Conservation (phyloP, 768 basidiomycete species). For the Tricholoma flavovirens region DNA sequence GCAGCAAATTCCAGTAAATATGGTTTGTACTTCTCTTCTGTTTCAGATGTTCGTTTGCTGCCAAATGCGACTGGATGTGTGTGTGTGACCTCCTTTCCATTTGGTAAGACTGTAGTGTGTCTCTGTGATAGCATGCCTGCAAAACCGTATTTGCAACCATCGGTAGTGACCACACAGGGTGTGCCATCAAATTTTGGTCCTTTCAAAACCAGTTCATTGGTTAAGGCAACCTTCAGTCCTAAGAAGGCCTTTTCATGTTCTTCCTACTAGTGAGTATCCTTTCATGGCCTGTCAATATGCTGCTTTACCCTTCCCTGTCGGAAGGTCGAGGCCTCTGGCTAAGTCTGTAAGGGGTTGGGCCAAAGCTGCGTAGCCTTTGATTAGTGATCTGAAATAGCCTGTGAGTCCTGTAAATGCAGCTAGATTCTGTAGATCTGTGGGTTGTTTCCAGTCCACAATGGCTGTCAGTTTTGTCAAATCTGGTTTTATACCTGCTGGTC, state of each 20-base stretch:
- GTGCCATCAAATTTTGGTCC: constrained; percentile 27
- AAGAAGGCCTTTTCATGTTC: constrained; percentile 22
- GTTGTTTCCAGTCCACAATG: neutral
- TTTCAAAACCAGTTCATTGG: constrained; percentile 26
- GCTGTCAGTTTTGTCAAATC: constrained; percentile 29
- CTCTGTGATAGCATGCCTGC: constrained; percentile 26
- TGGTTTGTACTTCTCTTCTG: constrained; percentile 23
- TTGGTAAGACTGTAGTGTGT: constrained; percentile 9
- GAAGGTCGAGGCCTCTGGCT: constrained; percentile 9
- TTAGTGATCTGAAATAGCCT: constrained; percentile 28
- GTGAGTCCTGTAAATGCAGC: constrained; percentile 8
- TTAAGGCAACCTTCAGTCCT: constrained; percentile 24
- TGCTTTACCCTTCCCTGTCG: constrained; percentile 13
- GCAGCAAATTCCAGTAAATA: constrained; percentile 30
- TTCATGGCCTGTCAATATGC: constrained; percentile 1
- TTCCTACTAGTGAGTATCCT: constrained; percentile 1
- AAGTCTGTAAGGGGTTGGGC: constrained; percentile 29
- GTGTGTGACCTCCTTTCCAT: constrained; percentile 10
- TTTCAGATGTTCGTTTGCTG: constrained; percentile 21
- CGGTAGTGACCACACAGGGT: constrained; percentile 26
- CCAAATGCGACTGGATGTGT: constrained; percentile 23
- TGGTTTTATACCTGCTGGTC: constrained; percentile 27
- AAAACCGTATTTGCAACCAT: constrained; percentile 26
- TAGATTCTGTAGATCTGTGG: constrained; percentile 9
- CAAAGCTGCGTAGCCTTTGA: constrained; percentile 25